Evolutionary conservation across 2,329 filamentous ascomycete species (phyloP).

Genomic region (Curvularia eragrostidis): DNA sequence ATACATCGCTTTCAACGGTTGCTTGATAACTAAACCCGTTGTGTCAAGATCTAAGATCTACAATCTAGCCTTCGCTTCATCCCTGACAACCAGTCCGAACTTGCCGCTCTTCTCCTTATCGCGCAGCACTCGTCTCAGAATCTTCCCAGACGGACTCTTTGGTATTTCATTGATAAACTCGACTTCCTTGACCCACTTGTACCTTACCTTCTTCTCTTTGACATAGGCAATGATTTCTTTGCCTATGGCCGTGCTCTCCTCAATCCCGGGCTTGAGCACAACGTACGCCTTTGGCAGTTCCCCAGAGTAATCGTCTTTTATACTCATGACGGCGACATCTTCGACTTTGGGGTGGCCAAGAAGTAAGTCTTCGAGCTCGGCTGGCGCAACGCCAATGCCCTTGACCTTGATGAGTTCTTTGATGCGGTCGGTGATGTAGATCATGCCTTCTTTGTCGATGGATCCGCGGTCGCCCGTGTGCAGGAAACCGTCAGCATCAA

Average conservation of each 20-base stretch:
- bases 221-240: conserved; percentile 54
- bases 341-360: conserved; percentile 63
- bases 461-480: conserved; percentile 66
- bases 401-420: conserved; percentile 75
- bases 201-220: conserved; percentile 54
- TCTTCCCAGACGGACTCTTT: conserved; percentile 58
- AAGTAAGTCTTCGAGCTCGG: conserved; percentile 69
- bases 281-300: conserved; percentile 57
- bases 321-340: conserved; percentile 63
- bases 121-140: conserved; percentile 54
- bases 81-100: conserved; percentile 24
- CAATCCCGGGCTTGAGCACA: conserved; percentile 47
- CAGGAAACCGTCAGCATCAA: conserved; percentile 58
- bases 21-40: background rate
- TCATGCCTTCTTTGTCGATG: conserved; percentile 62
- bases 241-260: conserved; percentile 41
- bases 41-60: conserved; percentile 29
- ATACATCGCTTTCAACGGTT: background rate
- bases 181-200: conserved; percentile 57
- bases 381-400: conserved; percentile 67
- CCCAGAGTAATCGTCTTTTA: conserved; percentile 61
- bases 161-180: conserved; percentile 57
- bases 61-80: conserved; percentile 49
- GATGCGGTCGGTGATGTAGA: conserved; percentile 67
- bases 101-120: conserved; percentile 51